Conservation (phyloP, 1,284 basidiomycete genomes). For the Inonotus hispidus region DNA sequence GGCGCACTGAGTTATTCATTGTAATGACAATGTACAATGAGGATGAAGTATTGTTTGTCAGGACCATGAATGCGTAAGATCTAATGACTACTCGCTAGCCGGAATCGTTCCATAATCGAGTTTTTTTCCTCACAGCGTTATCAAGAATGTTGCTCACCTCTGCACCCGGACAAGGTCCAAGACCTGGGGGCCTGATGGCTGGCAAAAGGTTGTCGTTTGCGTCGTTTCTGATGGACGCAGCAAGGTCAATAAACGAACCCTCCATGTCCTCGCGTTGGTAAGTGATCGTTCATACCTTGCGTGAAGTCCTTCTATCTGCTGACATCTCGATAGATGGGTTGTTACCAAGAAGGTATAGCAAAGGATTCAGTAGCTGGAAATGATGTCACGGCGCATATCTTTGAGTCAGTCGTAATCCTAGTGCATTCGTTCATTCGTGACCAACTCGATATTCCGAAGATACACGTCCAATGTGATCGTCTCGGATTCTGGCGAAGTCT, state of each 20-base stretch:
- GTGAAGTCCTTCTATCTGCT: neutral
- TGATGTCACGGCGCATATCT: conserved; percentile 91
- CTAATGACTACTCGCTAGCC: conserved; percentile 8
- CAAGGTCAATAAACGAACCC: conserved; percentile 85
- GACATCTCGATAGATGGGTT: conserved; percentile 67
- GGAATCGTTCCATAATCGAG: conserved; percentile 12
- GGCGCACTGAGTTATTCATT: conserved; percentile 90
- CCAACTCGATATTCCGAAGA: conserved; percentile 32
- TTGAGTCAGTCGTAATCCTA: conserved; percentile 56
- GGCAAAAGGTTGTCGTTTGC: conserved; percentile 95
- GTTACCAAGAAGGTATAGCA: conserved; percentile 93
- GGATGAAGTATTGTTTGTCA: conserved; percentile 79
- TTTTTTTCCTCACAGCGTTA: conserved; percentile 47
- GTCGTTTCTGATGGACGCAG: conserved; percentile 88
- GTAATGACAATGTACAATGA: conserved; percentile 98
- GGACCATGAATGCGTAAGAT: conserved; percentile 82
- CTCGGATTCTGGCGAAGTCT: conserved; percentile 81
- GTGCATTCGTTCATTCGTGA: neutral
- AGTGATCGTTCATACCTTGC: conserved; percentile 20
- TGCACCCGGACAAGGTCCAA: conserved; percentile 78
- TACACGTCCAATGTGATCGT: conserved; percentile 79
- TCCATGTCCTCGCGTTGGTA: conserved; percentile 75
- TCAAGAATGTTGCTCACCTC: conserved; percentile 86
- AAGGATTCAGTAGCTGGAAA: conserved; percentile 91
- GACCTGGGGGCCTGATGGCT: conserved; percentile 92